Evolutionary conservation across 2,329 filamentous ascomycete species (phyloP).

Genomic region (Fusarium ramigenum): DNA sequence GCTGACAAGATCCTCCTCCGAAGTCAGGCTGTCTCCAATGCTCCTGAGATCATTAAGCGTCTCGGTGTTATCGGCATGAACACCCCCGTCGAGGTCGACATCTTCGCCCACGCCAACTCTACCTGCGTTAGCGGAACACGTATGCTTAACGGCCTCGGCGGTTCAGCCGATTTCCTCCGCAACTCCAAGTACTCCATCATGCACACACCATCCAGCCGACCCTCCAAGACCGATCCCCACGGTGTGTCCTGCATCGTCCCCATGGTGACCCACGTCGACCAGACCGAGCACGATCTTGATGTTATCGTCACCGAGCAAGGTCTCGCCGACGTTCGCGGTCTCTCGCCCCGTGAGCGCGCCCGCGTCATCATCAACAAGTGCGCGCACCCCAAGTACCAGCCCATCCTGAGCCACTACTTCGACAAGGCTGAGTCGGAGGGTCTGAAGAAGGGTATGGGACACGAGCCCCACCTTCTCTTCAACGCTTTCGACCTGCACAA

Average conservation of each 20-base stretch:
- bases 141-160: slow-evolving; percentile 87
- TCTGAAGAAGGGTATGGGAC: slow-evolving; percentile 85
- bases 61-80: slow-evolving; percentile 94
- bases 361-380: slow-evolving; percentile 88
- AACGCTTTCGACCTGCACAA: slow-evolving; percentile 91
- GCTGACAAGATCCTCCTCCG: slow-evolving; percentile 84
- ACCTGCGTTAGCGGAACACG: slow-evolving; percentile 89
- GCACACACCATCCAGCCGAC: slow-evolving; percentile 87
- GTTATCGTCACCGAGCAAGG: slow-evolving; percentile 82
- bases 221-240: slow-evolving; percentile 82
- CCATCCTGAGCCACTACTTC: slow-evolving; percentile 84
- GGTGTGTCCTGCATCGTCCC: slow-evolving; percentile 91
- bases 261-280: slow-evolving; percentile 91
- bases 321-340: slow-evolving; percentile 83
- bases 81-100: slow-evolving; percentile 92
- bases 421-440: slow-evolving; percentile 89
- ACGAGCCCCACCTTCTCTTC: slow-evolving; percentile 88
- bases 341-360: slow-evolving; percentile 82
- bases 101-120: slow-evolving; percentile 92
- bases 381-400: slow-evolving; percentile 84
- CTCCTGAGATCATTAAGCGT: slow-evolving; percentile 87
- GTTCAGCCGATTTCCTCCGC: slow-evolving; percentile 83
- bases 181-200: slow-evolving; percentile 88
- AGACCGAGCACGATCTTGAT: slow-evolving; percentile 92
- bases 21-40: slow-evolving; percentile 89